Percentiles rank a stretch among this genome's conserved stretches.
Evolutionary conservation across 208 protist species (phyloP).

Genomic region (Wallacemonas sp.): DNA sequence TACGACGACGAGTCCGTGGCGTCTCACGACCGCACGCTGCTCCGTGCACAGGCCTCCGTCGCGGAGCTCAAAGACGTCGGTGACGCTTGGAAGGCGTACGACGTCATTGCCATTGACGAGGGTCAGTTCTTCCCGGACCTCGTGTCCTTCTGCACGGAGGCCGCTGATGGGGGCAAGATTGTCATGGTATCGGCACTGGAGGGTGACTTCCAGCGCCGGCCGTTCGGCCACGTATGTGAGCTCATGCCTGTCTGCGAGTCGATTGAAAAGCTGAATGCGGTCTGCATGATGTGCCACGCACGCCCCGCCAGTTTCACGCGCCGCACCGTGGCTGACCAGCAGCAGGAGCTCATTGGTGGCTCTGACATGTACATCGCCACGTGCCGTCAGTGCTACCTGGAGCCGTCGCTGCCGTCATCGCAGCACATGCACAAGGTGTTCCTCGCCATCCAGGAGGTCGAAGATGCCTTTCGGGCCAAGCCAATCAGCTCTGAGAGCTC

Average conservation of each 20-base stretch:
- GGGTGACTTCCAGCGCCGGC: conserved; percentile 90
- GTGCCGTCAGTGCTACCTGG: conserved; percentile 84
- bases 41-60: conserved; percentile 66
- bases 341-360: conserved; percentile 92
- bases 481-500: neutral
- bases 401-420: conserved; percentile 18
- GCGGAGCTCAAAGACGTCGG: conserved; percentile 51
- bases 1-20: conserved; percentile 80
- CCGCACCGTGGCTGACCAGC: conserved; percentile 54
- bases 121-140: conserved; percentile 95
- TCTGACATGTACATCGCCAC: conserved; percentile 93
- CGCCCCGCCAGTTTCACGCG: conserved; percentile 85
- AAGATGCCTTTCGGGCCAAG: conserved; percentile 14
- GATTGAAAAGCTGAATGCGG: conserved; percentile 91
- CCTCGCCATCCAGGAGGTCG: conserved; percentile 28
- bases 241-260: conserved; percentile 88
- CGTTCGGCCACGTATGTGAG: conserved; percentile 83
- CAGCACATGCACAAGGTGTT: conserved; percentile 21
- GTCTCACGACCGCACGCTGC: conserved; percentile 77
- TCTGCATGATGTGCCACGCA: conserved; percentile 90
- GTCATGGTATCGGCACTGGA: conserved; percentile 95
- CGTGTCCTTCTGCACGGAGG: conserved; percentile 73
- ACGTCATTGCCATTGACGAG: conserved; percentile 94
- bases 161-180: conserved; percentile 88
- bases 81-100: conserved; percentile 59